phyloP scores from a whole-genome alignment of 2,329 filamentous ascomycete species.

The Zasmidium citrigriseum region DNA sequence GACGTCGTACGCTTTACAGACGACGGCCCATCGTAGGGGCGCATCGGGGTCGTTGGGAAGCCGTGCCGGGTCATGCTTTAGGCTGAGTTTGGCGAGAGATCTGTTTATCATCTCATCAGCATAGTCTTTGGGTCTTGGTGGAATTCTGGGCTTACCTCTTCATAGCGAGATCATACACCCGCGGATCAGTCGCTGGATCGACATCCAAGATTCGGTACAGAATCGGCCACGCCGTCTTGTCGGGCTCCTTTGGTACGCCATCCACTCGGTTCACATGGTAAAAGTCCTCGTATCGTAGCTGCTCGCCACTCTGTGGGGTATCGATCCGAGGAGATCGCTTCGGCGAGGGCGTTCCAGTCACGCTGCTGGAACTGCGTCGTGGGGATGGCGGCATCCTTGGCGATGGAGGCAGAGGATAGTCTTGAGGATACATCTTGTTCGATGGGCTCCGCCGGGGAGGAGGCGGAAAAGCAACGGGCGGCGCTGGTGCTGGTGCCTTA shows the following conservation, averaged over 20 bases:
- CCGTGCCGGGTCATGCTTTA: constrained; percentile 23
- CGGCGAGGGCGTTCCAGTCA: background rate
- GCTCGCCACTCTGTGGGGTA: background rate
- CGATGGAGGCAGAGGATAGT: background rate
- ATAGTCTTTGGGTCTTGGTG: background rate
- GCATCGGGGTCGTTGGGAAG: constrained; percentile 28
- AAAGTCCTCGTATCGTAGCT: background rate
- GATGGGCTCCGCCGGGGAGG: background rate
- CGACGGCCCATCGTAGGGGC: constrained; percentile 26
- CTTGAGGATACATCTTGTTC: background rate
- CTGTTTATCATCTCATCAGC: constrained; percentile 14
- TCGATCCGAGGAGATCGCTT: background rate
- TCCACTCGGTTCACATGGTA: background rate
- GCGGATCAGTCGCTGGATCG: constrained; percentile 19
- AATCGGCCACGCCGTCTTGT: constrained; percentile 22
- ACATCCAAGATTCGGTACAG: constrained; percentile 30
- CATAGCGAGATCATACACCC: constrained; percentile 15
- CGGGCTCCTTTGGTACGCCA: background rate
- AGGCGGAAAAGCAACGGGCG: background rate
- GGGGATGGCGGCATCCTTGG: background rate
- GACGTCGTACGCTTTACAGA: constrained; percentile 25
- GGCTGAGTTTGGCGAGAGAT: constrained; percentile 16
- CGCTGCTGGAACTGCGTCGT: background rate
- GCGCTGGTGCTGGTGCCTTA: background rate
- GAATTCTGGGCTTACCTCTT: constrained; percentile 15